Conservation (phyloP, 306 rosid genomes). For the Dicorynia guianensis region DNA sequence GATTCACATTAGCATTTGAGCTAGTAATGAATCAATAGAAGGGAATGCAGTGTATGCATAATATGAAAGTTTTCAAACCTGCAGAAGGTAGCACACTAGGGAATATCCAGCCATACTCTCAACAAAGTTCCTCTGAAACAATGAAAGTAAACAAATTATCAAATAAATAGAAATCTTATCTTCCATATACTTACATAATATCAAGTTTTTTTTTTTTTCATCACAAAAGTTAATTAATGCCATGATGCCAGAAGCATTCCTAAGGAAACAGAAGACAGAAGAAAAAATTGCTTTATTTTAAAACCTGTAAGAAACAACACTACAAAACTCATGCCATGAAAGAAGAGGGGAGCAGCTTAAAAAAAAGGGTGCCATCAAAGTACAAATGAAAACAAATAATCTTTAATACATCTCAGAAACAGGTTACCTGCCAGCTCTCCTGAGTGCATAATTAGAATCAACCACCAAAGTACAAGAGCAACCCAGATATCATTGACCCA, state of each 20-base stretch:
- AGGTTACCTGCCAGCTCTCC: neutral
- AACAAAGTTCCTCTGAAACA: slow-evolving; percentile 93
- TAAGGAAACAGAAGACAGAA: neutral
- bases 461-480: slow-evolving; percentile 13
- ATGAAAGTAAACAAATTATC: slow-evolving; percentile 34
- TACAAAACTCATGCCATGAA: neutral
- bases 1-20: slow-evolving; percentile 26
- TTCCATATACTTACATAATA: slow-evolving; percentile 30
- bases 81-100: slow-evolving; percentile 95
- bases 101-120: slow-evolving; percentile 99
- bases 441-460: neutral
- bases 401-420: slow-evolving; percentile 13
- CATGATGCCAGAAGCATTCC: slow-evolving; percentile 21
- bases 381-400: slow-evolving; percentile 24
- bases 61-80: slow-evolving; percentile 58
- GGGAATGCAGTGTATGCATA: neutral
- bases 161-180: slow-evolving; percentile 30
- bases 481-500: neutral
- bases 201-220: neutral
- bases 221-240: slow-evolving; percentile 13
- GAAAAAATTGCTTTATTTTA: slow-evolving; percentile 1
- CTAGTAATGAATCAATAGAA: slow-evolving; percentile 30
- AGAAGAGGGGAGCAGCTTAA: neutral
- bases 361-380: neutral
- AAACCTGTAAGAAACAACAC: slow-evolving; percentile 25